Base-by-base conservation (phyloP, 257 asterid species). In the Jacaranda mimosifolia region DNA sequence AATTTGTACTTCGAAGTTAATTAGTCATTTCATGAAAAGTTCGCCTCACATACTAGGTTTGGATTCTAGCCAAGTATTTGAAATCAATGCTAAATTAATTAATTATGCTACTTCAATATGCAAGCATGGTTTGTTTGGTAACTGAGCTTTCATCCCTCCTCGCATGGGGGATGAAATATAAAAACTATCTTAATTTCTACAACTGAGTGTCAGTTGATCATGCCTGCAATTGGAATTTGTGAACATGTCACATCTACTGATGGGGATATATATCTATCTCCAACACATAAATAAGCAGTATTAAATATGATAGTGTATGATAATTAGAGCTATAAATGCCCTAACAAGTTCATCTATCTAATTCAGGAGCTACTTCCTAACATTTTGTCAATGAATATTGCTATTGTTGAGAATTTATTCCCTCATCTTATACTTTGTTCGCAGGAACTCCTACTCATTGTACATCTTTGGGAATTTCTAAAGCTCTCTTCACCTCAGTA, bases 401-500 rank as follows among this genome's bases (percentile, higher is more conserved):
- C 46, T 59, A 45, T 49, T 72, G 73, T 56, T 67, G 13, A 40
- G 32, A 13, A 17, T 77, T 38, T 46, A 42, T n/a, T 26, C 68
- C 26, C 42, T 48, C 17, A 36, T 57, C 39, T 26, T 32, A 49
- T 73, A 56, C 70, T 63, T 72, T 60, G 17, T 58, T 74, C 76
- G 67, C 87, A 93, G 98, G 96, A 79, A 87, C 94, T 76, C 98
- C 97, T 6, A 97, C 96, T 56, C 97, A 93, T 65, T 93, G 97
- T 78, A 82, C 98, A 39, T 91, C 98, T 60, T 78, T 93, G 83
- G 98, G 98, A 53, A 70, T 90, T 83, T 91, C 98, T 36, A 81
- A 85, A 74, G 82, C 85, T 63, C 90, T 93, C 69, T 90, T 93
- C 82, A 83, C 94, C 75, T 76, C 83, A 60, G 52, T 86, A 66